Evolutionary conservation across 2,329 filamentous ascomycete species (phyloP), one percentile per base, ranked within the genome.

Genomic region (Monosporascus sp.): DNA sequence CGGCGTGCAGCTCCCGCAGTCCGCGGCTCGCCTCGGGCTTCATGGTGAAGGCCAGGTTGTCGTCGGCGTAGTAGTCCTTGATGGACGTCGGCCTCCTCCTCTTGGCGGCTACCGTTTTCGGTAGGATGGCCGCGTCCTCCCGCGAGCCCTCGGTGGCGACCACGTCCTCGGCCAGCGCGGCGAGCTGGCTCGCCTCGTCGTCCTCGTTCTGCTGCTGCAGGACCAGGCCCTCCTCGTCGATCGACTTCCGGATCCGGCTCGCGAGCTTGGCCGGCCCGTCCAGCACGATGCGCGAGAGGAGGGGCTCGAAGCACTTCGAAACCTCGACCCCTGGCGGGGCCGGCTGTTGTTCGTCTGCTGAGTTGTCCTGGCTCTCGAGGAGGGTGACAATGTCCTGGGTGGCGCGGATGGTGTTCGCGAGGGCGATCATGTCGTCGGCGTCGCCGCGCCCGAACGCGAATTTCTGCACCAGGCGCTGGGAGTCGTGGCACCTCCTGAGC

Each of bases 371-470:
- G 6, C 18, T 8, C 41, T 17, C 7, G 48, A 39, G 72, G 27
- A 83, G 69, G 27, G 67, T 62, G 1, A 81, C 74, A 45, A 96
- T 84, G 18, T 85, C 80, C 51, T 83, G 78, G 5, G 89, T 91
- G 6, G 88, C 85, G 49, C 81, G 72, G 54, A 97, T 89, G 1
- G 94, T 96, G 60, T 82, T 86, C 1, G 90, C 89, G 15, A 99
- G 76, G 48, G 84, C 88, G 44, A 97, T 76, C 38, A 99, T 79
- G 68, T 97, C 94, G 65, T 97, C 93, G 1, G 93, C 81, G 63
- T 96, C 89, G n/a, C 93, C 94, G 57, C 90, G 83, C 11, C 93
- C 92, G 8, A 97, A 81, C 0, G 93, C 89, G 68, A 99, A 97
- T 66, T 94, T 97, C 65, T 97, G 94, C 2, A 96, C 85, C 3